These are phyloP conservation scores for Metschnikowia shivogae DNA, from an alignment of 805 yeast genomes.

Conservation along the genomic window DNA sequence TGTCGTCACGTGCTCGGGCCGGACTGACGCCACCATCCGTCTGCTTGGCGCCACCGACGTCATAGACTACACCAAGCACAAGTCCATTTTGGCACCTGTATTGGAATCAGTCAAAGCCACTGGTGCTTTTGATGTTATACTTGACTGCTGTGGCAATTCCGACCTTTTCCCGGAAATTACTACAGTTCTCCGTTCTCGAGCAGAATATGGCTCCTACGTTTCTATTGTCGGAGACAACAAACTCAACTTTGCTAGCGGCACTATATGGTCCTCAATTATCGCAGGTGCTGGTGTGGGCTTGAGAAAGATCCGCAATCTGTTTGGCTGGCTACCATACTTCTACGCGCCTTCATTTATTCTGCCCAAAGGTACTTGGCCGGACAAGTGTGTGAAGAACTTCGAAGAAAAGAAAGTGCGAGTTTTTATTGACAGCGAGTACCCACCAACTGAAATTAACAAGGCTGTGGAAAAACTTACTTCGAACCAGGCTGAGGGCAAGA, in stretches of 20 bases:
- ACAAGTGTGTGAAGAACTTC: constrained; percentile 35
- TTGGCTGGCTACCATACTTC: constrained; percentile 24
- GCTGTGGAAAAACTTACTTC: constrained; percentile 49
- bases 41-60: constrained; percentile 54
- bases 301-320: constrained; percentile 12
- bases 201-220: constrained; percentile 41
- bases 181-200: constrained; percentile 42
- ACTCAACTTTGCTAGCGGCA: constrained; percentile 25
- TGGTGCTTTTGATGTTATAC: constrained; percentile 52
- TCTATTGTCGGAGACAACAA: constrained; percentile 57
- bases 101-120: constrained; percentile 30
- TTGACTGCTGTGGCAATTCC: constrained; percentile 62
- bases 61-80: constrained; percentile 53
- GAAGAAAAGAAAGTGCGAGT: constrained; percentile 42
- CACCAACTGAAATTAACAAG: constrained; percentile 44
- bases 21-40: constrained; percentile 42
- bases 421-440: constrained; percentile 50
- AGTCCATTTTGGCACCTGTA: constrained; percentile 26
- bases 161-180: constrained; percentile 44
- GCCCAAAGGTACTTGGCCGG: constrained; percentile 17
- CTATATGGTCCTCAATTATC: background rate
- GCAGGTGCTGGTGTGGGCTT: constrained; percentile 2
- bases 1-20: constrained; percentile 52
- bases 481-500: constrained; percentile 61
- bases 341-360: constrained; percentile 22